Evolutionary conservation across 495 filamentous ascomycete genomes (phyloP), one percentile per base, ranked within the genome.

Genomic region (Penicillium coprophilum): DNA sequence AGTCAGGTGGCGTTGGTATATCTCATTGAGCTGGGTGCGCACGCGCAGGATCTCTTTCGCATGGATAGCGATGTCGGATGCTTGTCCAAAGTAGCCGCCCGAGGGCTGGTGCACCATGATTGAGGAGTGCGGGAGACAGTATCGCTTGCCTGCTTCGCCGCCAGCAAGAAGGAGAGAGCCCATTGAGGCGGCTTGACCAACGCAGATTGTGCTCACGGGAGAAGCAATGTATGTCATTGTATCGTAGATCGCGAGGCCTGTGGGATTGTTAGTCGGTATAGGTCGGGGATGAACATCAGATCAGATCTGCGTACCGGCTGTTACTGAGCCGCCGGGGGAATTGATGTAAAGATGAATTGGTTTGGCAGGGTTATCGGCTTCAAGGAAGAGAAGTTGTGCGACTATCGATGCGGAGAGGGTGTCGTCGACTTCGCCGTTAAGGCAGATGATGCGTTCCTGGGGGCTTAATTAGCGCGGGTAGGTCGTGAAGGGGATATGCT

Each of bases 301-400:
- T 23, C 19, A n/a, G 27, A 15, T 9, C 32, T 32, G 57, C 64
- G 31, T 48, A 83, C 80, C 87, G 0, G 90, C 92, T 50, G 93
- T 97, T 38, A 98, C 94, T n/a, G 87, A 91, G 31, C 94, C 94
- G 28, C 94, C 94, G 3, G 95, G 95, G 0, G 90, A 93, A 73
- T 98, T 95, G 73, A 98, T 97, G 74, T 98, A 98, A 61, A 98
- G 88, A 55, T 89, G 91, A 54, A 98, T 97, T 28, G 91, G 86
- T 70, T 96, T 96, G 57, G 91, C 77, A 6, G 93, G 94, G 73
- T 90, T 90, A 64, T 97, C 94, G 59, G 94, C 94, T 82, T 98
- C 94, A 67, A 97, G 91, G 82, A 92, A 97, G 58, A 98, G 88
- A 56, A 98, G 85, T 68, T 98, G 94, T 2, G 94, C 91, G 21